A percentile compares a stretch with the other conserved stretches of the same genome.
These are phyloP conservation scores for Talaromyces pinophilus DNA, from an alignment of 2,329 filamentous ascomycete genomes.

Conservation along the genomic window DNA sequence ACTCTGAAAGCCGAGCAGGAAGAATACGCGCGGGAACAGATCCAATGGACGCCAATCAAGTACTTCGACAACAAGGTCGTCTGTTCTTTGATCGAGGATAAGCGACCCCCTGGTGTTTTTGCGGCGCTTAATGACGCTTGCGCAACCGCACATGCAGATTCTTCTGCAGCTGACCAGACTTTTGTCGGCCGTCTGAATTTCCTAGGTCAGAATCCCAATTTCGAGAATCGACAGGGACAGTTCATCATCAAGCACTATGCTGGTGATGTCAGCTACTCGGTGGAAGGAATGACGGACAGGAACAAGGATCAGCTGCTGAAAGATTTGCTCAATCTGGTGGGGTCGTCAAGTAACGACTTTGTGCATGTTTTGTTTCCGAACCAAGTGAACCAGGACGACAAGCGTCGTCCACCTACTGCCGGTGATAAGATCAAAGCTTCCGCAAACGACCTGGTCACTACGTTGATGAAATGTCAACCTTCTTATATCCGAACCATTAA, in stretches of 20 bases:
- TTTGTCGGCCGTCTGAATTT: constrained; percentile 93
- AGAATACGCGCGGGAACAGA: constrained; percentile 93
- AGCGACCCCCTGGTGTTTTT: constrained; percentile 86
- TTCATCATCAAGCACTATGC: constrained; percentile 99
- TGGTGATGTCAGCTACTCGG: constrained; percentile 90
- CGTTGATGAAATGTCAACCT: constrained; percentile 94
- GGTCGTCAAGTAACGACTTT: constrained; percentile 79
- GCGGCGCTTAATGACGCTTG: constrained; percentile 96
- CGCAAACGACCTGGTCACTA: constrained; percentile 91
- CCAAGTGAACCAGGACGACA: constrained; percentile 93
- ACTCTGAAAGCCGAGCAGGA: constrained; percentile 97
- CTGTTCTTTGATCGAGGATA: constrained; percentile 92
- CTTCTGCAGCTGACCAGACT: constrained; percentile 87
- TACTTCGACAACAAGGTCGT: constrained; percentile 99
- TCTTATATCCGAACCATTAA: constrained; percentile 99
- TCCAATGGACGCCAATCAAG: constrained; percentile 98
- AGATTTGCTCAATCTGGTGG: constrained; percentile 84
- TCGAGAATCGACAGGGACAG: constrained; percentile 87
- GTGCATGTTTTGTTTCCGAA: constrained; percentile 87
- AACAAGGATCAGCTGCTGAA: constrained; percentile 98
- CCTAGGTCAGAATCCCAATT: constrained; percentile 81
- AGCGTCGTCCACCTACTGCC: constrained; percentile 87
- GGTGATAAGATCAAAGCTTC: constrained; percentile 95
- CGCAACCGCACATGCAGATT: constrained; percentile 96
- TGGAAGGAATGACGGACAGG: constrained; percentile 98